These are phyloP conservation scores for Suillus plorans DNA, from an alignment of 768 basidiomycete species.

Conservation along the genomic window DNA sequence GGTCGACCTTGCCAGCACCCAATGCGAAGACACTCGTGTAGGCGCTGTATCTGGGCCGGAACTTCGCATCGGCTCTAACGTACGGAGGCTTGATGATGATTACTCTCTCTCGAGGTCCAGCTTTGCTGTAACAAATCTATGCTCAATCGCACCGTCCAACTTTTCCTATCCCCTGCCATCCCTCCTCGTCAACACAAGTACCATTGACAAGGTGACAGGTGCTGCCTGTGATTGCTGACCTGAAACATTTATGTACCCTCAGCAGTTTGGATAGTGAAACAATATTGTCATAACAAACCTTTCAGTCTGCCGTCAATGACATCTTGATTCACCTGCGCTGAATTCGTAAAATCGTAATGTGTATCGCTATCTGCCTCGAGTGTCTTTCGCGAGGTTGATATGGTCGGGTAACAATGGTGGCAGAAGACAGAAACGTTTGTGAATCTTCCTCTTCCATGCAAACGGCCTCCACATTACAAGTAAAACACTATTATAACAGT, in stretches of 20 bases:
- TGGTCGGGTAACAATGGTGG: neutral
- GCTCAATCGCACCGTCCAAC: constrained; percentile 12
- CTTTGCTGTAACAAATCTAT: constrained; percentile 8
- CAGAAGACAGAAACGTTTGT: neutral
- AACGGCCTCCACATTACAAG: neutral
- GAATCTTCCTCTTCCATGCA: neutral
- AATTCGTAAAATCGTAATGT: constrained; percentile 13
- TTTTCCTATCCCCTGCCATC: neutral
- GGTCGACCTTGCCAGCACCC: no score
- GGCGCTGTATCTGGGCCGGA: neutral
- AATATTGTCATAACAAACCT: constrained; percentile 8
- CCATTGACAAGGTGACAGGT: constrained; percentile 24
- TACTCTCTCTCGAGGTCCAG: no score
- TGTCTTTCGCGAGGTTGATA: constrained; percentile 13
- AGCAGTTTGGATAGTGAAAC: no score
- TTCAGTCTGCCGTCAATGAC: constrained; percentile 22
- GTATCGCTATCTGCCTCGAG: constrained; percentile 16
- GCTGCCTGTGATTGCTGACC: constrained; percentile 17
- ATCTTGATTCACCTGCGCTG: constrained; percentile 14
- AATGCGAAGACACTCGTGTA: neutral
- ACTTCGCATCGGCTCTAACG: neutral
- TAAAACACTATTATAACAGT: neutral
- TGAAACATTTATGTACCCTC: neutral
- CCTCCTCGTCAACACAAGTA: constrained; percentile 31
- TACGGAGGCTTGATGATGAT: neutral